Evolutionary conservation across 805 yeast species (phyloP), one percentile per base, ranked within the genome.

Genomic region (Millerozyma miso): DNA sequence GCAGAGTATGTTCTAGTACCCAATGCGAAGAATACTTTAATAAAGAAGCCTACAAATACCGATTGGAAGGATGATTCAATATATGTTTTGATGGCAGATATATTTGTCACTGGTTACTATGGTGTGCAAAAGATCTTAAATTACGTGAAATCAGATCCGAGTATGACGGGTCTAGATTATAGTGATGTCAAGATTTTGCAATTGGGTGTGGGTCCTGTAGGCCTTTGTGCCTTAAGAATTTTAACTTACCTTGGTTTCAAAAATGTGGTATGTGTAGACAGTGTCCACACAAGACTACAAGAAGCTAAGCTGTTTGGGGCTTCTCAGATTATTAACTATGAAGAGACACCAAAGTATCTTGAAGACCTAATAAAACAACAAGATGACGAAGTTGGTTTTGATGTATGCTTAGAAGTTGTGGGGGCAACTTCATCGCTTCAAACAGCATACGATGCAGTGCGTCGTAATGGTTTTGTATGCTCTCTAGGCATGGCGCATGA

Each of bases 1-100:
- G 83, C 84, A 1, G 83, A 80, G 54, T 80, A 71, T 49, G 79
- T 78, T 13, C 55, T 79, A 19, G 73, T 80, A n/a, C 85, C 85
- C 6, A 67, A 60, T 45, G 85, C 85, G 3, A 76, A 70, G 36
- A 62, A 72, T 10, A 74, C 80, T 1, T 57, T 80, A 51, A 64
- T 68, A 40, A 71, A 62, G 33, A 67, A 71, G 40, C 81, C 81
- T 3, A 26, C 33, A 1, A 20, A 46, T 7, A 46, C 47, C 1
- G 52, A 53, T 37, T 52, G 52, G 2, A 56, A 60, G 18, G 71
- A 73, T 44, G 77, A 74, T 44, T 56, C 70, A 3, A 68, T 74
- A 7, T 71, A 78, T 26, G 72, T 79, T 4, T 55, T 80, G 47
- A 76, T 80, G 82, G 79, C 83, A 12, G 85, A 80, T 55, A 80